Base-by-base conservation (phyloP, 2,329 filamentous ascomycete species). In the Dryadomyces quercus-mongolicae region DNA sequence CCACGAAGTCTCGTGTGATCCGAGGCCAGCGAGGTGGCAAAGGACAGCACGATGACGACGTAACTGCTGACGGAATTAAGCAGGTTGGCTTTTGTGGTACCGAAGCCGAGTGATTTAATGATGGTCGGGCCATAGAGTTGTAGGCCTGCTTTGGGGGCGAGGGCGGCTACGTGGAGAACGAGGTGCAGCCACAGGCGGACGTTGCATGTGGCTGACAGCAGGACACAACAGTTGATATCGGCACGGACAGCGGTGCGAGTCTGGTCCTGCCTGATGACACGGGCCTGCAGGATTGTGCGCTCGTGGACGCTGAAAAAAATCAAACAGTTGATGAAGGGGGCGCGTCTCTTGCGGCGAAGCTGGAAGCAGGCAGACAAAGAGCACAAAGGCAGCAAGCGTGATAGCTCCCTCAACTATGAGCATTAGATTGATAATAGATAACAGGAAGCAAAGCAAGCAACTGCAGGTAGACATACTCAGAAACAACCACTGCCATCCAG, bases 1-100 rank as follows among this genome's bases (percentile, higher is more conserved):
- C 49, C 49, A 21, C 49, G 49, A 8, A 43, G 40, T 3, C 21
- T 3, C 5, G 40, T 51, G n/a, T 10, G 18, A 21, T 51, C 49
- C 9, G 49, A 51, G 15, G 38, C 36, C 9, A 44, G 8, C 18
- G 49, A 51, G 36, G 44, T 44, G 12, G 15, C 1, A 16, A 44
- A 25, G 15, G 49, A 51, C 9, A 51, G 20, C 2, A 51, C 49
- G 20, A 51, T 34, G 12, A 50, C 48, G 12, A 36, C 5, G 36
- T 50, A 50, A 34, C 48, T 50, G 48, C 34, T 50, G 48, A 50
- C 48, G 3, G 49, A 40, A 38, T 51, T 51, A 7, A 51, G 38
- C 38, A 51, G 38, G 36, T 52, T 52, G 22, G 50, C 50, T 20
- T 45, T 43, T 2, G 22, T 46, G 2, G 10, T 45, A 42, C 16